phyloP scores from a whole-genome alignment of 345 rosid genomes.

The Mallotus nudiflorus region DNA sequence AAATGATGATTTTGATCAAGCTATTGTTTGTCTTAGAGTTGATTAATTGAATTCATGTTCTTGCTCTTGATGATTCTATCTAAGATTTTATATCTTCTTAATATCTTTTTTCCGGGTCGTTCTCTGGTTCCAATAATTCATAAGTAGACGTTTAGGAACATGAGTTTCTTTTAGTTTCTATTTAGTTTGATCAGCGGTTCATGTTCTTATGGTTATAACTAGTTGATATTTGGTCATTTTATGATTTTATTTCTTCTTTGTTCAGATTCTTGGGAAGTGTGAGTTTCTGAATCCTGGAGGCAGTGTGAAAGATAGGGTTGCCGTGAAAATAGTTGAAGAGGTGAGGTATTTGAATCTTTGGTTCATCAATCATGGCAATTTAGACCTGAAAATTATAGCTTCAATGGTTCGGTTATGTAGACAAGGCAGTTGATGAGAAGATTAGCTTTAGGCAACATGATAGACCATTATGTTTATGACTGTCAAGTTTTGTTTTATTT shows the following conservation, averaged over 20 bases:
- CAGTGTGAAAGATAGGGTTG: slow-evolving; percentile 94
- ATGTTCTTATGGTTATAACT: not conserved
- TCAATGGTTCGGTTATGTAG: not conserved
- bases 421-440: not conserved
- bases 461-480: not conserved
- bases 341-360: slow-evolving; percentile 32
- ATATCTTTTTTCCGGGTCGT: not conserved
- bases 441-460: not conserved
- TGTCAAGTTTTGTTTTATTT: not conserved
- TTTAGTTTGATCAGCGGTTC: not conserved
- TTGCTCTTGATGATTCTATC: too few relatives aligned
- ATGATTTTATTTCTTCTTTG: slow-evolving; percentile 1
- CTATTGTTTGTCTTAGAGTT: not conserved
- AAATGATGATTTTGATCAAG: not conserved
- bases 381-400: not conserved
- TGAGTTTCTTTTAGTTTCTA: too few relatives aligned
- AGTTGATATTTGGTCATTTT: not conserved
- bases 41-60: not conserved
- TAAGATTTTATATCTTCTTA: too few relatives aligned
- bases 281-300: slow-evolving; percentile 99
- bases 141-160: too few relatives aligned
- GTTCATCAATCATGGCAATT: not conserved
- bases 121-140: too few relatives aligned
- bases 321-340: slow-evolving; percentile 85
- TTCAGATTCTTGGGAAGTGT: slow-evolving; percentile 89